These are phyloP conservation scores for Candida pini DNA, from an alignment of 805 yeast genomes.

Conservation along the genomic window DNA sequence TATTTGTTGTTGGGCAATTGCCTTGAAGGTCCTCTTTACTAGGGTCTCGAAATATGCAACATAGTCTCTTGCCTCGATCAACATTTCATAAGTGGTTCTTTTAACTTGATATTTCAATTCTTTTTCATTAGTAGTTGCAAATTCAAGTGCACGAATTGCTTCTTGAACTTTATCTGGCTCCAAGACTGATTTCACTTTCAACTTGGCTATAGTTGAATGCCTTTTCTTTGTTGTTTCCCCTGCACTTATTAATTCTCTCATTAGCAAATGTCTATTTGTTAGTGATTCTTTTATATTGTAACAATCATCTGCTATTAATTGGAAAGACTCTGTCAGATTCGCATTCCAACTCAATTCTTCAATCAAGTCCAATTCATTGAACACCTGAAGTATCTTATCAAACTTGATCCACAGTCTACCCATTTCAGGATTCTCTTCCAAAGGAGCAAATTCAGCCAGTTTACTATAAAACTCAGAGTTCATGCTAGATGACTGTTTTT, in stretches of 20 bases:
- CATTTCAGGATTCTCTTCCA: slow-evolving; percentile 62
- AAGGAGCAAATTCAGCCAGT: slow-evolving; percentile 33
- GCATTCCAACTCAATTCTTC: slow-evolving; percentile 71
- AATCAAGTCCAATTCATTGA: slow-evolving; percentile 73
- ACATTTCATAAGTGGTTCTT: slow-evolving; percentile 80
- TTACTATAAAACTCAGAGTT: slow-evolving; percentile 41
- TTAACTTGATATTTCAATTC: slow-evolving; percentile 71
- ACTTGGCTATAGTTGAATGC: slow-evolving; percentile 65
- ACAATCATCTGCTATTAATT: slow-evolving; percentile 62
- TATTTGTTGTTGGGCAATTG: slow-evolving; percentile 62
- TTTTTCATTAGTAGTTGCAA: slow-evolving; percentile 71
- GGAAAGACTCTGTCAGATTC: slow-evolving; percentile 69
- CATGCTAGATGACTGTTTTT: slow-evolving; percentile 45
- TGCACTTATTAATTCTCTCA: slow-evolving; percentile 82
- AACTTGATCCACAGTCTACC: slow-evolving; percentile 71
- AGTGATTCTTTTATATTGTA: slow-evolving; percentile 87
- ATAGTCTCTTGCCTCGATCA: slow-evolving; percentile 63
- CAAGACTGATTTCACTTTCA: slow-evolving; percentile 66
- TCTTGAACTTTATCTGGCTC: slow-evolving; percentile 90
- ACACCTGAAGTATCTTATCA: slow-evolving; percentile 58
- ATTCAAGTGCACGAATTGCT: slow-evolving; percentile 73
- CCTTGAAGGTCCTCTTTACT: slow-evolving; percentile 48
- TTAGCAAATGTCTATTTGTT: slow-evolving; percentile 85
- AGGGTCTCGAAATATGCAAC: slow-evolving; percentile 47
- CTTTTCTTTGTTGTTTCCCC: slow-evolving; percentile 66